Evolutionary conservation across 106 monocot species (phyloP).

Genomic region (Xerophyta viscosa): DNA sequence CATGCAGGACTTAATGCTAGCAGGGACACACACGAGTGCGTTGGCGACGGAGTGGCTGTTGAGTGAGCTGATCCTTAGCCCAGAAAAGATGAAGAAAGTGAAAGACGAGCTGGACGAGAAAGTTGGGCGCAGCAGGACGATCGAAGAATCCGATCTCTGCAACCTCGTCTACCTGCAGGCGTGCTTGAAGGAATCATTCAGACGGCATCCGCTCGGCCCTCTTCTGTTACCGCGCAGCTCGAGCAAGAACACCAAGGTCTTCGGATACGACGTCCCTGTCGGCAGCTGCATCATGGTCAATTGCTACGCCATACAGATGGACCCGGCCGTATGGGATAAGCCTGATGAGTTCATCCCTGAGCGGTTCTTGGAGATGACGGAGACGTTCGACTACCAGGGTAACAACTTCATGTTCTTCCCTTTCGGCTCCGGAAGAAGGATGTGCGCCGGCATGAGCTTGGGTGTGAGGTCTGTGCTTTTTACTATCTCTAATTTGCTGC

Average conservation of each 20-base stretch:
- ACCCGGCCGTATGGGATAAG: slow-evolving; percentile 10
- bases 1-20: slow-evolving; percentile 18
- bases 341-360: slow-evolving; percentile 21
- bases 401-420: slow-evolving; percentile 27
- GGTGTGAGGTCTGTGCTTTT: slow-evolving; percentile 20
- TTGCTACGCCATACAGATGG: slow-evolving; percentile 21
- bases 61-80: slow-evolving; percentile 14
- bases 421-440: slow-evolving; percentile 48
- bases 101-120: slow-evolving; percentile 6
- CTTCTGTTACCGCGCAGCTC: slow-evolving; percentile 13
- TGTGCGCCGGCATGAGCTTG: slow-evolving; percentile 30
- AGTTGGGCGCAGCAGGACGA: slow-evolving; percentile 4
- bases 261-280: slow-evolving; percentile 7
- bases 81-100: slow-evolving; percentile 5
- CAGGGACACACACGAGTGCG: slow-evolving; percentile 12
- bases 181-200: slow-evolving; percentile 12
- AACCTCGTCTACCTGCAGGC: slow-evolving; percentile 7
- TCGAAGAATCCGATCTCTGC: slow-evolving; percentile 14
- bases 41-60: slow-evolving; percentile 12
- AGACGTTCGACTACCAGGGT: background rate
- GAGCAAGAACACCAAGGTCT: background rate
- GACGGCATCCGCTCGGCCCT: slow-evolving; percentile 13
- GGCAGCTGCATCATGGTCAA: slow-evolving; percentile 14
- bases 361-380: slow-evolving; percentile 1
- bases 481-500: slow-evolving; percentile 32